Evolutionary conservation across 768 basidiomycete genomes (phyloP).

Genomic region (Vararia minispora): DNA sequence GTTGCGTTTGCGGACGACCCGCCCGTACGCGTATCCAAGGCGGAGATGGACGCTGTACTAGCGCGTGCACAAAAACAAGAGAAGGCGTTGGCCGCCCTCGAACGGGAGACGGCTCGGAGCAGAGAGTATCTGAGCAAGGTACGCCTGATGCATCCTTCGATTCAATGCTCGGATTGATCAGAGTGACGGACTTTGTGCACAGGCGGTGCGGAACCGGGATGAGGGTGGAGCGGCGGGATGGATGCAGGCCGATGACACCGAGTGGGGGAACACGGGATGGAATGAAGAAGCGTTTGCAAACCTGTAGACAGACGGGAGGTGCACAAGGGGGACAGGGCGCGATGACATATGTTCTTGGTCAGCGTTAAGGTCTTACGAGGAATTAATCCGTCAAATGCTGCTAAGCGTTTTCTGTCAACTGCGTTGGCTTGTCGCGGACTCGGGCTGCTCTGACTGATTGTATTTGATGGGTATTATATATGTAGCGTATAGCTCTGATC

Average conservation of each 20-base stretch:
- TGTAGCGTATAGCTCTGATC: too few species aligned
- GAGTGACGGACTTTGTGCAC: background rate
- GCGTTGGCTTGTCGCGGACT: too few species aligned
- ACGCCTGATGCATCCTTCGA: conserved; percentile 6
- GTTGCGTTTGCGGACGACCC: conserved; percentile 64
- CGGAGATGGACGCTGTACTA: conserved; percentile 51
- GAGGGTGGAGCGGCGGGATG: conserved; percentile 6
- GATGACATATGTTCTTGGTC: too few species aligned
- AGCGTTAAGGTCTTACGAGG: too few species aligned
- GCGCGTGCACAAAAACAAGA: conserved; percentile 45
- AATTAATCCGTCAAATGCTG: too few species aligned
- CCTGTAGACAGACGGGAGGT: conserved; percentile 13
- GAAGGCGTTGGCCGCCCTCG: conserved; percentile 33
- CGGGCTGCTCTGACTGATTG: too few species aligned
- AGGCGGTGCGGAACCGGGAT: conserved; percentile 14
- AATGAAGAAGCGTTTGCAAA: conserved; percentile 10
- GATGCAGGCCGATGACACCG: too few species aligned
- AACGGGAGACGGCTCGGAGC: conserved; percentile 47
- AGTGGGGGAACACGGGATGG: conserved; percentile 7
- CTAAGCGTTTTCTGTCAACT: too few species aligned
- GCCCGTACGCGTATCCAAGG: conserved; percentile 43
- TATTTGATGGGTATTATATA: too few species aligned
- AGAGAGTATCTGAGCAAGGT: conserved; percentile 72
- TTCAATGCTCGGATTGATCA: background rate
- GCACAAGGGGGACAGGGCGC: background rate